A percentile compares a stretch with the other conserved stretches of the same genome.
Evolutionary conservation across 495 filamentous ascomycete genomes (phyloP).

Genomic region (Daldinia caldariorum): DNA sequence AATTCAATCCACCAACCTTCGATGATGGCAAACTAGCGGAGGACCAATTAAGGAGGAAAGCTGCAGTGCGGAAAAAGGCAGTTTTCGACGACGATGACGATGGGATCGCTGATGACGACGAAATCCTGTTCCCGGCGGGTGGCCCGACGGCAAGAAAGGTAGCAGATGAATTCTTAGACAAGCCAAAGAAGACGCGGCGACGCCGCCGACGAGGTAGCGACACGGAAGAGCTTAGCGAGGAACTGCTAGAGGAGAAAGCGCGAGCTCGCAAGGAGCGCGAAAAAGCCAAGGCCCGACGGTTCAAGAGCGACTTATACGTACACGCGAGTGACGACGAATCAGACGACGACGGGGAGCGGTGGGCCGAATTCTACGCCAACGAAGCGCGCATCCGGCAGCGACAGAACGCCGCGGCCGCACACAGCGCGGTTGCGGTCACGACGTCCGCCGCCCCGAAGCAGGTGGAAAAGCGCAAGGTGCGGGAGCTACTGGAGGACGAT

Average conservation of each 20-base stretch:
- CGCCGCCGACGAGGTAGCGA: slow-evolving; percentile 55
- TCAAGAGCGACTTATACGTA: slow-evolving; percentile 87
- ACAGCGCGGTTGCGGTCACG: slow-evolving; percentile 6
- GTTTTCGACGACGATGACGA: slow-evolving; percentile 74
- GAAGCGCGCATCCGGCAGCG: slow-evolving; percentile 60
- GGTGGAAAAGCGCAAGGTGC: slow-evolving; percentile 40
- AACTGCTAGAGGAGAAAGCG: slow-evolving; percentile 55
- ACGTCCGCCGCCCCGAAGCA: slow-evolving; percentile 20
- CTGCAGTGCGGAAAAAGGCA: slow-evolving; percentile 58
- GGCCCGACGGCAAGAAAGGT: slow-evolving; percentile 66
- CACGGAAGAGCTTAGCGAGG: slow-evolving; percentile 59
- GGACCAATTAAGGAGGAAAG: slow-evolving; percentile 78
- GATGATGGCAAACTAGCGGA: slow-evolving; percentile 76
- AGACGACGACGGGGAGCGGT: slow-evolving; percentile 71
- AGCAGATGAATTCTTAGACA: slow-evolving; percentile 57
- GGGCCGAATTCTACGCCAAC: slow-evolving; percentile 72
- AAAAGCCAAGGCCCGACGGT: slow-evolving; percentile 72
- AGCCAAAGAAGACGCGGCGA: slow-evolving; percentile 57
- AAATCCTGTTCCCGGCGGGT: slow-evolving; percentile 70
- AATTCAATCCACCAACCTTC: slow-evolving; percentile 75
- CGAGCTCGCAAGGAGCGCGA: slow-evolving; percentile 65
- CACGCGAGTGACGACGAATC: slow-evolving; percentile 81
- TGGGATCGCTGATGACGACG: slow-evolving; percentile 62
- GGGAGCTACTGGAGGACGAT: slow-evolving; percentile 33
- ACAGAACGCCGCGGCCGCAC: slow-evolving; percentile 41